Evolutionary conservation across 2,329 filamentous ascomycete genomes (phyloP), one percentile per base, ranked within the genome.

Genomic region (Setomelanomma holmii): DNA sequence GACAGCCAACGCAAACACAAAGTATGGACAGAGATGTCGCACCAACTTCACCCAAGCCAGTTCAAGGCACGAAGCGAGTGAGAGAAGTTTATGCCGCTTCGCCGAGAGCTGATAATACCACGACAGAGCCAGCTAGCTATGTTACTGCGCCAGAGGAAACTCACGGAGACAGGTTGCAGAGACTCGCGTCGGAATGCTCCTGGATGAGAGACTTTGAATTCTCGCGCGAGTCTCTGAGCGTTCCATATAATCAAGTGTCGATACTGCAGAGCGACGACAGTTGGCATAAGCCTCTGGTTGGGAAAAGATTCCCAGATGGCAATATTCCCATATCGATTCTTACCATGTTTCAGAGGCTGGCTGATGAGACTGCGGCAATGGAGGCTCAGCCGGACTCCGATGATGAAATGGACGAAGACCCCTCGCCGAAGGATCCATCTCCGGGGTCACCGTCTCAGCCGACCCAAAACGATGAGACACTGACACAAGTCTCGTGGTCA

Each of bases 191-290:
- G 14, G 52, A 57, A 21, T 65, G 61, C 43, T 38, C 58, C 17
- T 68, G 65, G 65, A 67, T 68, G 63, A 58, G 60, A 43, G 61
- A 56, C 5, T 49, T 67, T 10, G 47, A 56, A 5, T 55, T 69
- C 45, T 61, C 60, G 34, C 62, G 58, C 39, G 58, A 58, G 19
- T 34, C 61, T 12, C 41, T 57, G n/a, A 68, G 50, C 23, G 70
- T 77, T 4, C 76, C 80, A 1, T 72, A 67, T 21, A 75, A 81
- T 14, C 86, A 88, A 59, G 63, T 69, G 38, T 60, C 72, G 7
- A 71, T 87, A 4, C 69, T 88, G 1, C 75, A 79, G 5, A 66
- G 74, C 10, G 54, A 71, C 5, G 73, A 79, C 14, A 81, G 64
- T 33, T 68, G 65, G 65, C 46, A 59, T 20, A 61, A 64, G 43